phyloP scores from a whole-genome alignment of 768 basidiomycete species.

The Gymnopilus dilepis region DNA sequence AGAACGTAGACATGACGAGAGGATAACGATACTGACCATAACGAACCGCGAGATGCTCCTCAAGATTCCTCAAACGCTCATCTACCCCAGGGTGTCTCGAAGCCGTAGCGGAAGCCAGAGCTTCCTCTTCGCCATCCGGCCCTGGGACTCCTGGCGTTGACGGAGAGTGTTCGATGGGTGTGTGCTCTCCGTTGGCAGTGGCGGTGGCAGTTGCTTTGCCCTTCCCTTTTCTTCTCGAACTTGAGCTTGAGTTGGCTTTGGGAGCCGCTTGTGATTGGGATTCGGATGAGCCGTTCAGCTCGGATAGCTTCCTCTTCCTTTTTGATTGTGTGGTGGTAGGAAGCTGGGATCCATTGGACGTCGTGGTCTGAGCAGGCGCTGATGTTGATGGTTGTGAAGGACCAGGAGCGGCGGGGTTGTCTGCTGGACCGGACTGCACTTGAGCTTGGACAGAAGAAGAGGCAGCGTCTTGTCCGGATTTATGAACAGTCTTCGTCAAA shows the following conservation, averaged over 20 bases:
- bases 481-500: constrained; percentile 58
- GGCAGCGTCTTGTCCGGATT: constrained; percentile 1
- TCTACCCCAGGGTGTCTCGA: constrained; percentile 63
- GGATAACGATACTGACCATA: constrained; percentile 56
- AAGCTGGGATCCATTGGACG: not conserved
- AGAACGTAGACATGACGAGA: not conserved
- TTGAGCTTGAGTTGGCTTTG: not conserved
- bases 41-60: constrained; percentile 72
- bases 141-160: constrained; percentile 3
- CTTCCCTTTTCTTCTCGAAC: not conserved
- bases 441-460: too few relatives aligned
- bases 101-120: constrained; percentile 35
- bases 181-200: constrained; percentile 5
- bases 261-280: too few relatives aligned
- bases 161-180: too few relatives aligned
- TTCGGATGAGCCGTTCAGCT: constrained; percentile 1
- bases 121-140: constrained; percentile 20
- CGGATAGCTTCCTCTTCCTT: constrained; percentile 11
- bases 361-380: not conserved
- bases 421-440: not conserved
- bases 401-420: not conserved
- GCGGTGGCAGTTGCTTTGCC: too few relatives aligned
- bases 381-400: not conserved
- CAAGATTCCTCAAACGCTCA: constrained; percentile 68
- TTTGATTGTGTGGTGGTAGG: not conserved